Conservation (phyloP, 2,329 filamentous ascomycete genomes). For the Fonsecaea pedrosoi region DNA sequence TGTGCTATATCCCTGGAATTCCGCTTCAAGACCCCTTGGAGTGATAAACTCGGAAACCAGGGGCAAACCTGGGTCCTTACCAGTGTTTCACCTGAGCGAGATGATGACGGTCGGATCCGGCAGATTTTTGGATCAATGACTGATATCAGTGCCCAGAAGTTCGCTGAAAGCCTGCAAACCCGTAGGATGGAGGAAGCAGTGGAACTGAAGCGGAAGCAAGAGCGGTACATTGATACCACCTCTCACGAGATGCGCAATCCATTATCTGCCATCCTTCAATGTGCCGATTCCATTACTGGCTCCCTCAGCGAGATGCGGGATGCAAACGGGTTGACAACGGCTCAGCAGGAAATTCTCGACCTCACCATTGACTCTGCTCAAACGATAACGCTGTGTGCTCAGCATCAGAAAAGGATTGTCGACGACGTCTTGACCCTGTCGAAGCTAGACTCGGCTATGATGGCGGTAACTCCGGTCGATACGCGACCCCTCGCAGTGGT, state of each 20-base stretch:
- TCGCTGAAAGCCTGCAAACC: constrained; percentile 80
- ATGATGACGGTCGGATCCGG: constrained; percentile 57
- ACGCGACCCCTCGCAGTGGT: constrained; percentile 72
- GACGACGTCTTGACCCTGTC: constrained; percentile 76
- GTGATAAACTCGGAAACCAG: constrained; percentile 56
- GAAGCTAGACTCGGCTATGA: constrained; percentile 76
- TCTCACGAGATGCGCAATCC: constrained; percentile 65
- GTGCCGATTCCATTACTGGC: constrained; percentile 60
- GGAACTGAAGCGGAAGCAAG: constrained; percentile 78
- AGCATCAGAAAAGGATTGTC: constrained; percentile 81
- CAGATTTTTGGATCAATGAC: constrained; percentile 68
- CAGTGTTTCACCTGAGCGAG: constrained; percentile 60
- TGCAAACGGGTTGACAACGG: constrained; percentile 32
- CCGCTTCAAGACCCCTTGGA: constrained; percentile 61
- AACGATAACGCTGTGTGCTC: constrained; percentile 77
- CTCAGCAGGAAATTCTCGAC: constrained; percentile 50
- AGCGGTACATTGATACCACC: constrained; percentile 80
- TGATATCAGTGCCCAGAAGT: constrained; percentile 85
- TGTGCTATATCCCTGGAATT: constrained; percentile 56
- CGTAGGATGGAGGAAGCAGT: constrained; percentile 79
- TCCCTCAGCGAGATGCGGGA: constrained; percentile 58
- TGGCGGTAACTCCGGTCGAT: constrained; percentile 74
- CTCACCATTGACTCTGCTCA: constrained; percentile 73
- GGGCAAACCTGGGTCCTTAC: constrained; percentile 64
- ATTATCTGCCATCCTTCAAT: constrained; percentile 64